Evolutionary conservation across 148 eudicot species (phyloP), one percentile per base, ranked within the genome.

Genomic region (Beta vulgaris): DNA sequence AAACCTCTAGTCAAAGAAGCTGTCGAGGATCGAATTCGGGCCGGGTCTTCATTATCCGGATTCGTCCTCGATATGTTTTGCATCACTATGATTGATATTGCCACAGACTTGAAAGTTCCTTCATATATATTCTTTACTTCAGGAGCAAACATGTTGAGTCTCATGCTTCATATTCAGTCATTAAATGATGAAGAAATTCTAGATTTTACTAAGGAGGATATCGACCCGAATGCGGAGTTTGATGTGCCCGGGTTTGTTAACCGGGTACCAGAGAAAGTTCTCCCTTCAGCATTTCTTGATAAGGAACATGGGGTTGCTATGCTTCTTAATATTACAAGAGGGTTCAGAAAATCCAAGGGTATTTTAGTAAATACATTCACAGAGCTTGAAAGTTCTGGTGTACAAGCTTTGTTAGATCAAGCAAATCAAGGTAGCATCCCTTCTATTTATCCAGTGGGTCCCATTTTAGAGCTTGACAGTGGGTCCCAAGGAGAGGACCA

Each of bases 401-500:
- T 87, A 3, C 54, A 81, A 43, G 23, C 85, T 11, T 55, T 84
- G 54, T 37, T 46, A 1, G 65, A 76, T 1, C 51, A 61, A 12
- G 34, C 12, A 0, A 53, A 37, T 13, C 29, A 19, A 3, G n/a
- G 40, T 65, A 34, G 23, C 2, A 58, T 79, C 18, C 88, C 88
- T 29, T 73, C 82, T 0, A 68, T 89, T 40, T 83, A 84, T 40
- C 75, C 93, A 1, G 83, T 87, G 28, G 93, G 93, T 34, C 91
- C 91, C 28, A 51, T 89, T 6, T 42, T 89, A n/a, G 83, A 79
- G 23, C 78, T 74, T 18, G 51, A 64, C 2, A 40, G 57, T 58
- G 66, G 66, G 39, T 43, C 69, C 43, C 16, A 6, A 34, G 18
- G 25, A 10, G 18, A 76, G 0, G 39, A 61, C 1, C 62, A 61